Evolutionary conservation across 2,329 filamentous ascomycete species (phyloP), one percentile per base, ranked within the genome.

Genomic region (Aspergillus sp.): DNA sequence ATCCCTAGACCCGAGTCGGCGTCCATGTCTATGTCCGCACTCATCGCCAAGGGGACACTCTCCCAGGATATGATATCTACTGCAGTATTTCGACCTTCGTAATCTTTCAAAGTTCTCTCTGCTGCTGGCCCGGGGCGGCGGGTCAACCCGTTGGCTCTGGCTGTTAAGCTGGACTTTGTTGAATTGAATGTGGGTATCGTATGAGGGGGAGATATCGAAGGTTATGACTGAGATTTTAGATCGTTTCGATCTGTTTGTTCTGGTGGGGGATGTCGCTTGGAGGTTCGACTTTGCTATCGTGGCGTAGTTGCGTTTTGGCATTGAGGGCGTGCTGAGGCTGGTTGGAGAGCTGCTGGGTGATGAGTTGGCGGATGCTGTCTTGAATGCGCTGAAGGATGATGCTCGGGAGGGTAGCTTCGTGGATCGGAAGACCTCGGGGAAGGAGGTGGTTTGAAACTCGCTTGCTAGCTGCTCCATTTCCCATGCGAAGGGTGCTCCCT

Each of bases 401-500:
- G 52, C 43, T 28, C 55, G 52, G 7, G 32, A 32, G 4, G 19
- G 36, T 10, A 69, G 47, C 43, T 64, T 65, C 0, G 15, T 48
- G 3, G 63, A 30, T n/a, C 60, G 58, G 48, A 69, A 69, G 0
- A 69, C 57, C 0, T 53, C 28, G 1, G 55, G 49, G 28, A 69
- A 67, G 0, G 58, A 57, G 5, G 60, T 59, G 1, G 57, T 65
- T n/a, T 36, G 13, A 21, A 69, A 64, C 1, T 55, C n/a, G 8
- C n/a, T 21, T 4, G 68, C 70, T 17, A 78, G 58, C 1, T 69
- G 67, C 36, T 65, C 70, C 23, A 80, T 63, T 45, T 80, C 77
- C 19, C 65, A 65, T 0, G 73, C 73, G 55, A 79, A 80, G 0
- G 74, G 73, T 5, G 67, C 60, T 3, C 28, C 78, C 64, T 80